Base-by-base conservation (phyloP, 202 grass and related monocot species). In the Elaeis oleifera region DNA sequence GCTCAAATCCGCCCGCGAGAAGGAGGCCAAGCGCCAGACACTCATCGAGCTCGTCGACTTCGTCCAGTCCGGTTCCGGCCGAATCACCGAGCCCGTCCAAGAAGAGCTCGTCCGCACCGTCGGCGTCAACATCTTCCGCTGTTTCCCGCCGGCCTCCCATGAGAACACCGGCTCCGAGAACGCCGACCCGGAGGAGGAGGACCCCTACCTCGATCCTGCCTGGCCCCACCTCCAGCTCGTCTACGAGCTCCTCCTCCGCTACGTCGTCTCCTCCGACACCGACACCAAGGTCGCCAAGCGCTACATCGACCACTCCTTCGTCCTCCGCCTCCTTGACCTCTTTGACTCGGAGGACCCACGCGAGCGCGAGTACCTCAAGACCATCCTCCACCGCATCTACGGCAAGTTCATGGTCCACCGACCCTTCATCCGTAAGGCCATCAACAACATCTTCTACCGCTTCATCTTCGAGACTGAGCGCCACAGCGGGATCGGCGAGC, bases 11-110 rank as follows among this genome's bases (percentile, higher is more conserved):
- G 73, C 79, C 2, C 70, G 90, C 1, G 90, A 95, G 75, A 95
- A 95, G 74, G 90, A 95, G 74, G 79, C 90, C 44, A 95, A 95
- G 64, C 80, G 85, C 16, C 90, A 95, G 76, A 87, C 72, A 9
- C 85, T 95, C 17, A 64, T 85, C 2, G 90, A 95, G 67, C 79
- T 95, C 65, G 80, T 95, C 64, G 90, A 95, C 57, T 95, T 90
- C 56, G 73, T 95, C 7, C 90, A 95, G 58, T 84, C 90, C 9
- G 82, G 79, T 16, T 68, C 65, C 52, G 53, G 18, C 18, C 27
- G 65, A 51, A 51, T 68, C 53, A 16, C 65, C n/a, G 65, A 68
- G 51, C 26, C 26, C 4, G 65, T 68, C 4, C 65, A 68, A 53
- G 65, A 68, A 28, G 65, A 68, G 65, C 53, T 68, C 8, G 53